phyloP scores from a whole-genome alignment of 495 filamentous ascomycete species.

The Chaetomidium leptoderma region DNA sequence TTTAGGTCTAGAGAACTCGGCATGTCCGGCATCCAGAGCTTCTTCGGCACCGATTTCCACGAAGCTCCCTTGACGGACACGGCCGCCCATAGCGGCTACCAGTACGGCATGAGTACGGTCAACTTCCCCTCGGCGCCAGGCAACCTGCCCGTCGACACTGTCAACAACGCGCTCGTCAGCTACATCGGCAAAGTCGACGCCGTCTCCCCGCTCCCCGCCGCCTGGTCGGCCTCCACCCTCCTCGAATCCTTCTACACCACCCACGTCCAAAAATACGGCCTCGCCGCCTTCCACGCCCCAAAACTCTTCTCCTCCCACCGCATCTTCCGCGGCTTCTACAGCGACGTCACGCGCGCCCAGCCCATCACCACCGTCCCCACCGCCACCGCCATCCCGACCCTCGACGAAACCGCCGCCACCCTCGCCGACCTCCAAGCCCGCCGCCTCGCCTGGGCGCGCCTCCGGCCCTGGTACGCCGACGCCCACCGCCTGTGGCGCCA shows the following conservation, averaged over 20 bases:
- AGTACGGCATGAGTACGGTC: background rate
- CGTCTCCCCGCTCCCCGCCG: background rate
- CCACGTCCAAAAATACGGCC: background rate
- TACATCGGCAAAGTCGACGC: background rate
- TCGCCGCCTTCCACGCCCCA: background rate
- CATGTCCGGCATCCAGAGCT: background rate
- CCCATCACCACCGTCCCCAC: background rate
- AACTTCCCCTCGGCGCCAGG: background rate
- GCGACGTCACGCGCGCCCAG: background rate
- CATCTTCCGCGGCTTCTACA: background rate
- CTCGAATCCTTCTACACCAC: conserved; percentile 10
- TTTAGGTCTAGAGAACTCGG: conserved; percentile 1
- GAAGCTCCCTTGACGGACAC: background rate
- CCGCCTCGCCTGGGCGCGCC: background rate
- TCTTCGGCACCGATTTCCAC: background rate
- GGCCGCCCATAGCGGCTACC: background rate
- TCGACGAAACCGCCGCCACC: background rate
- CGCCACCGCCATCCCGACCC: no score
- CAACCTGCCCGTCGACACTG: background rate
- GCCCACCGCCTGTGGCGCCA: background rate
- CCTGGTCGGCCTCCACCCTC: conserved; percentile 6
- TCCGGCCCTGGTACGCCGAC: background rate
- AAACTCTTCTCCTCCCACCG: background rate
- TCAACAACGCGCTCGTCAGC: background rate
- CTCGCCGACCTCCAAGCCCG: background rate